Base-by-base conservation (phyloP, 306 rosid genomes). In the Dryas alaskensis region DNA sequence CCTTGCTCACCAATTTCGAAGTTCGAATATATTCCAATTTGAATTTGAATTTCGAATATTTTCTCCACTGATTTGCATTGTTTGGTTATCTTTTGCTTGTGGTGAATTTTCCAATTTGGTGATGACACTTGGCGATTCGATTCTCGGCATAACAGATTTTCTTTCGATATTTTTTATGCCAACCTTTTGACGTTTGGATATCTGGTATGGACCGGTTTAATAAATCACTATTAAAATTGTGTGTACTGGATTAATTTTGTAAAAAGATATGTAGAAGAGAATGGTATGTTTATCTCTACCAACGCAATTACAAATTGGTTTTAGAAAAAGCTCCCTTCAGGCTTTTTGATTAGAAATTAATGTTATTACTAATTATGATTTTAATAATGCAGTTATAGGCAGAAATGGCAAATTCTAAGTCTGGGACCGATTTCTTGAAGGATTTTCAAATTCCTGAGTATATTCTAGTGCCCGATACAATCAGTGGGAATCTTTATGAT, bases 361-460 rank as follows among this genome's bases (percentile, higher is more conserved):
- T 22, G 22, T 22, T 22, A 22, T 51, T 44, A 8, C 67, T 27
- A 10, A 72, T 45, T 25, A 14, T 12, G 58, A 46, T 25, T 8
- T n/a, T 2, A 7, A 31, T 13, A 4, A 25, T 67, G 81, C 84
- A 83, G 83, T 47, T 60, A 70, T 78, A 79, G 75, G 75, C 74
- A 63, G 37, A 73, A 59, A 90, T 84, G 92, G 77, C 84, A n/a
- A 78, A 77, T 67, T 75, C 81, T 25, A 43, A 67, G 7, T 49
- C 76, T 16, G 77, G 82, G 70, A 19, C 74, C 44, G 69, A 60
- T 0, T 79, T 85, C 43, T 47, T 86, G 74, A 75, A 79, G 68
- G 78, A 88, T 40, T 94, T 94, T 74, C 61, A 49, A 75, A 94
- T 94, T 50, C 97, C 99, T 0, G 42, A 81, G 69, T 87, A 92